Percentiles rank a stretch among this genome's conserved stretches.
These are phyloP conservation scores for Ampelomyces quisqualis DNA, from an alignment of 2,329 filamentous ascomycete genomes.

Conservation along the genomic window DNA sequence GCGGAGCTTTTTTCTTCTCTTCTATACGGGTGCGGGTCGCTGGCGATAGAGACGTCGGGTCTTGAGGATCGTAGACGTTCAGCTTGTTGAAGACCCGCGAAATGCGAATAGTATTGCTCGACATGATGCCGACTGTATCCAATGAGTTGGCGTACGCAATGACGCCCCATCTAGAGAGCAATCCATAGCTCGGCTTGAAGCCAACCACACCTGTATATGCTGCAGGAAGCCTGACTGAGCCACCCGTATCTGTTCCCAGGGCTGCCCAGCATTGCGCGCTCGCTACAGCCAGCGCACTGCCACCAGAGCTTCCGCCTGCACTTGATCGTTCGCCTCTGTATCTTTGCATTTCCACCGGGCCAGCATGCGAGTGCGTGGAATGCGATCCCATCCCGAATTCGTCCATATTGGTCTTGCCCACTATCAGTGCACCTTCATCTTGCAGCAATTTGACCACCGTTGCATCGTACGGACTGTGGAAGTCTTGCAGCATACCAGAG, in stretches of 20 bases:
- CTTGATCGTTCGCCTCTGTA: conserved; percentile 49
- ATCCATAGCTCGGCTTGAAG: conserved; percentile 89
- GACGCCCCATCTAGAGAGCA: conserved; percentile 81
- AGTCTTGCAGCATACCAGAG: conserved; percentile 68
- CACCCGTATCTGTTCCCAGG: conserved; percentile 90
- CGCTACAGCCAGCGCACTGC: conserved; percentile 82
- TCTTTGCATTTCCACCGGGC: conserved; percentile 55
- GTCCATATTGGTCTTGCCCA: conserved; percentile 89
- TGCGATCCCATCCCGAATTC: conserved; percentile 96
- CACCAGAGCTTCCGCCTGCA: conserved; percentile 71
- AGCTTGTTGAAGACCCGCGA: conserved; percentile 51
- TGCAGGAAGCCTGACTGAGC: conserved; percentile 82
- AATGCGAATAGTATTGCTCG: conserved; percentile 55
- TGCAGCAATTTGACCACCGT: conserved; percentile 73
- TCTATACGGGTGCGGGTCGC: conserved; percentile 54
- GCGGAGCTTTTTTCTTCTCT: background rate
- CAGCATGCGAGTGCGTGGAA: conserved; percentile 66
- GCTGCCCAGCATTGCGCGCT: conserved; percentile 65
- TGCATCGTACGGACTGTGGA: conserved; percentile 76
- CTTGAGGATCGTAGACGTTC: conserved; percentile 64
- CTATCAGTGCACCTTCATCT: conserved; percentile 61
- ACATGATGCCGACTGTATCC: conserved; percentile 82
- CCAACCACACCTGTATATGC: conserved; percentile 82
- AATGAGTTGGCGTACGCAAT: conserved; percentile 90
- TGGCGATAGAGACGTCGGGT: conserved; percentile 70